Base-by-base conservation (phyloP, 1,284 basidiomycete genomes). In the Ganoderma sinense region DNA sequence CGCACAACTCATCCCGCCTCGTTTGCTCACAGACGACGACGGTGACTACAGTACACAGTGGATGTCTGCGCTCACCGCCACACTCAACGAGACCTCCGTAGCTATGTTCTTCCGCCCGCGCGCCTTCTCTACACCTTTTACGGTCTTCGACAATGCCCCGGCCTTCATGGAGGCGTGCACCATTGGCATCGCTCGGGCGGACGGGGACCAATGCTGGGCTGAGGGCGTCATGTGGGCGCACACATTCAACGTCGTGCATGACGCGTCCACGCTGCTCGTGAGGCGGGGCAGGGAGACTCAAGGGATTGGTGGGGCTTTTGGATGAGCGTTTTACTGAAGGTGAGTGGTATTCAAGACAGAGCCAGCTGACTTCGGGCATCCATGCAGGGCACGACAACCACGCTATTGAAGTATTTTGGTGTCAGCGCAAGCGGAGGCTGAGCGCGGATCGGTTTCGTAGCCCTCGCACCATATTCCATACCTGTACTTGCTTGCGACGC, bases 141-240 rank as follows among this genome's bases (percentile, higher is more conserved):
- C 86, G 1, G 81, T 96, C n/a, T 96, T 88, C 83, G 95, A 96
- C 76, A 36, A 36, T 10, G 36, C 36, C 1, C 6, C 36, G 2
- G 36, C 7, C 2, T 36, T 36, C 36, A 95, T 96, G 91, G 93
- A 95, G 76, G 93, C 93, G 5, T 84, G 90, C 48, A 89, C 91
- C 69, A 84, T 85, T 18, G 85, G 88, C 74, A 94, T 94, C 0
- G 80, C 84, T 2, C 94, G 90, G 89, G 94, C n/a, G 0, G 92
- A 94, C 18, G 83, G 85, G 36, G 86, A 89, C 66, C 85, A 80
- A 16, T 94, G 91, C 0, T 95, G 91, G 94, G 94, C 91, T 8
- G 94, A 94, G 81, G 94, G 92, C 43, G 94, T 95, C 78, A 91
- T 92, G 81, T 94, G 93, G 93, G 91, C 91, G 10, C 95, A 95